Conservation (phyloP, 768 basidiomycete genomes). For the Lactarius vividus region DNA sequence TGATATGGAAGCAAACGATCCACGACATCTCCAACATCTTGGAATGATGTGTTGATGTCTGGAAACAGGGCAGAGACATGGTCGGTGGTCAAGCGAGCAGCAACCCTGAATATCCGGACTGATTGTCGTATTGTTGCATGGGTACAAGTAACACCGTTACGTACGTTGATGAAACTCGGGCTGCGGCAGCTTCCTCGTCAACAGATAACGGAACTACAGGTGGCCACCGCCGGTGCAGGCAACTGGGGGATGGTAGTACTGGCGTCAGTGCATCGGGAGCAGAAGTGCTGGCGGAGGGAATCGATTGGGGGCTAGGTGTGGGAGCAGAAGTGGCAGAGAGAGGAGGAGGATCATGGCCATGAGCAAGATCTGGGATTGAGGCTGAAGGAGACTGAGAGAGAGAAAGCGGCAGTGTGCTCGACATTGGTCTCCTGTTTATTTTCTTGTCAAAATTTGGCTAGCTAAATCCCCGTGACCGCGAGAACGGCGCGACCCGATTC, state of each 20-base stretch:
- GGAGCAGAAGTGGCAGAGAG: neutral
- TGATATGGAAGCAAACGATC: constrained; percentile 79
- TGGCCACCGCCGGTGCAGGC: constrained; percentile 14
- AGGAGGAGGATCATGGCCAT: constrained; percentile 1
- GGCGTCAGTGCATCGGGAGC: constrained; percentile 1
- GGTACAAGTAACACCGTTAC: constrained; percentile 1
- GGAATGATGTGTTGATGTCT: constrained; percentile 68
- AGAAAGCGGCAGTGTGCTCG: constrained; percentile 22
- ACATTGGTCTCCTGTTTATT: constrained; percentile 30
- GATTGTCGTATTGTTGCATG: neutral
- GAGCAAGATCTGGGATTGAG: constrained; percentile 7
- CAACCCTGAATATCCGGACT: constrained; percentile 42
- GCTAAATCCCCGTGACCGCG: constrained; percentile 32
- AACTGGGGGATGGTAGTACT: constrained; percentile 1
- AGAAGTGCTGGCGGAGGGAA: constrained; percentile 22
- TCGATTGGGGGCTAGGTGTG: neutral
- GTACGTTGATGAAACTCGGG: constrained; percentile 24
- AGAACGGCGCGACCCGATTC: constrained; percentile 23
- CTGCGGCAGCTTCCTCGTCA: constrained; percentile 24
- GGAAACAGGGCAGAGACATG: constrained; percentile 60
- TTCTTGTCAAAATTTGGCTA: constrained; percentile 32
- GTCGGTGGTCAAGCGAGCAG: constrained; percentile 56
- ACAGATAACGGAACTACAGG: constrained; percentile 12
- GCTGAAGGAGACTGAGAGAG: constrained; percentile 17
- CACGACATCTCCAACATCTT: constrained; percentile 58